A percentile compares a stretch with the other conserved stretches of the same genome.
phyloP scores from a whole-genome alignment of 352 stramenopile genomes.

The Globisporangium acanthophoron region DNA sequence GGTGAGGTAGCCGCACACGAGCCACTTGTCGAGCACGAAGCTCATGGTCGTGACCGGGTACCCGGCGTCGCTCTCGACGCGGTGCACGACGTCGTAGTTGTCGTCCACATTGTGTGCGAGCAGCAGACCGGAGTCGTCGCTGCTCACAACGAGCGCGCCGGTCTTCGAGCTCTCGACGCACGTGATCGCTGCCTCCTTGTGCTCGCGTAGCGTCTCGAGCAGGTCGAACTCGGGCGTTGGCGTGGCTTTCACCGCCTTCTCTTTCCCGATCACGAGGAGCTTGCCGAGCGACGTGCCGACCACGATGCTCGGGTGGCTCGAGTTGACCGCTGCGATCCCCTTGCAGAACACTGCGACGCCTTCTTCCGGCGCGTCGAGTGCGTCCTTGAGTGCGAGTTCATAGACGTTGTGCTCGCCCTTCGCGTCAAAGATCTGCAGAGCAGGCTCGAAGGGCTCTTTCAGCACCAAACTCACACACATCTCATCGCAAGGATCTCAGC shows the following conservation, averaged over 20 bases:
- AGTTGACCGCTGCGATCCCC: conserved; percentile 53
- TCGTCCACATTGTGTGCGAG: conserved; percentile 47
- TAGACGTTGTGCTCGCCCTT: conserved; percentile 49
- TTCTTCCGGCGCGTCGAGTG: conserved; percentile 34
- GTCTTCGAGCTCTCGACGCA: conserved; percentile 44
- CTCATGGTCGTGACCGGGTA: conserved; percentile 48
- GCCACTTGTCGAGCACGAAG: conserved; percentile 49
- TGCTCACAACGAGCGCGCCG: conserved; percentile 40
- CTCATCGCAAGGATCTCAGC: too few species aligned
- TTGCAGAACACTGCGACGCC: conserved; percentile 46
- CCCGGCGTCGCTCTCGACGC: conserved; percentile 30
- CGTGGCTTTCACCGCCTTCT: conserved; percentile 40
- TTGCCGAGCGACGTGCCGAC: conserved; percentile 56
- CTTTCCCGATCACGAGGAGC: conserved; percentile 50
- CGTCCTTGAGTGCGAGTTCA: conserved; percentile 53
- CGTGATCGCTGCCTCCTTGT: conserved; percentile 47
- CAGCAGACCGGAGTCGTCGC: conserved; percentile 54
- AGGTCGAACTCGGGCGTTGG: conserved; percentile 52
- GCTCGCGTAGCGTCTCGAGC: conserved; percentile 45
- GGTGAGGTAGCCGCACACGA: conserved; percentile 55
- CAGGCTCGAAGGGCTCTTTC: background rate
- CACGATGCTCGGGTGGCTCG: conserved; percentile 35
- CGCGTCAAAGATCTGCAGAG: conserved; percentile 50
- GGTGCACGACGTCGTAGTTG: conserved; percentile 58
- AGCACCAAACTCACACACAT: too few species aligned